These are phyloP conservation scores for Stagonosporopsis rhizophila DNA, from an alignment of 2,329 filamentous ascomycete species.

Conservation along the genomic window DNA sequence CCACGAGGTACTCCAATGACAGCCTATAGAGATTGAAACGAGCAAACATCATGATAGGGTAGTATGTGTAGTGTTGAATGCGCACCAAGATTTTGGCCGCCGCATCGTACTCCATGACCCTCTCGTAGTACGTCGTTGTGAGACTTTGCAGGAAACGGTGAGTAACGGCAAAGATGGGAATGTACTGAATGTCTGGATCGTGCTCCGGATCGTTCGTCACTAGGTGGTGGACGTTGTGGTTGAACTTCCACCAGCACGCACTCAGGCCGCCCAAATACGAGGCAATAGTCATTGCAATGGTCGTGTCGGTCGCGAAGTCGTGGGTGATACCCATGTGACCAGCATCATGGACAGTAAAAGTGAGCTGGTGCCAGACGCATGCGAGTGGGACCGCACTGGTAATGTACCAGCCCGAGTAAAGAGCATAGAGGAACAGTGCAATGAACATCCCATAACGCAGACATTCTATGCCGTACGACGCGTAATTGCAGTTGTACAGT, in stretches of 20 bases:
- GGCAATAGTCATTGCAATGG: slow-evolving; percentile 88
- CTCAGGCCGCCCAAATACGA: slow-evolving; percentile 90
- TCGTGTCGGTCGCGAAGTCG: slow-evolving; percentile 79
- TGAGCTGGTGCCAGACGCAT: slow-evolving; percentile 89
- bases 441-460: slow-evolving; percentile 75
- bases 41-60: slow-evolving; percentile 70
- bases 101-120: slow-evolving; percentile 68
- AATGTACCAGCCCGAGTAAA: slow-evolving; percentile 54
- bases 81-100: slow-evolving; percentile 65
- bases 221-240: slow-evolving; percentile 95
- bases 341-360: slow-evolving; percentile 93
- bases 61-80: slow-evolving; percentile 72
- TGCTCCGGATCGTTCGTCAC: slow-evolving; percentile 95
- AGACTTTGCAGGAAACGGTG: slow-evolving; percentile 70
- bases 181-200: slow-evolving; percentile 87
- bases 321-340: slow-evolving; percentile 98
- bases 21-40: slow-evolving; percentile 77
- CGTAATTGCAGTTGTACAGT: slow-evolving; percentile 85
- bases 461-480: slow-evolving; percentile 76
- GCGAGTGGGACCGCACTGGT: slow-evolving; percentile 78
- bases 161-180: slow-evolving; percentile 72
- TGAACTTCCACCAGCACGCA: slow-evolving; percentile 96
- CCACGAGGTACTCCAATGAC: slow-evolving; percentile 70
- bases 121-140: slow-evolving; percentile 71
- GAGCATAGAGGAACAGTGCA: slow-evolving; percentile 61